Evolutionary conservation across 2,329 filamentous ascomycete species (phyloP).

Genomic region (Rhytidhysteron rufulum): DNA sequence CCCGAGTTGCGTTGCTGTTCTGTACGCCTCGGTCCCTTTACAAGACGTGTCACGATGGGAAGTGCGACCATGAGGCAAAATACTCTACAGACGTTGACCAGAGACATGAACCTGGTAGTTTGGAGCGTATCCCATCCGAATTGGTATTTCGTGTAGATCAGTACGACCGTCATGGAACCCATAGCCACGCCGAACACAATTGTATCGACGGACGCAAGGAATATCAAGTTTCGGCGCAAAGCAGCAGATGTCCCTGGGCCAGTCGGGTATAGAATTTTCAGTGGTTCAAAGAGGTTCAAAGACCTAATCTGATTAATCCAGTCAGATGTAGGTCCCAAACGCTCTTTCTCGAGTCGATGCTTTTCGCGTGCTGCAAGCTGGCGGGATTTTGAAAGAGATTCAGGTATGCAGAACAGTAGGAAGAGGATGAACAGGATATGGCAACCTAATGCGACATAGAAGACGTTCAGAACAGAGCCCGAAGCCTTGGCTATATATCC

Average conservation of each 20-base stretch:
- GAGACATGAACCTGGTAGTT: constrained; percentile 74
- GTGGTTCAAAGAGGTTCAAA: constrained; percentile 68
- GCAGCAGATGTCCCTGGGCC: constrained; percentile 57
- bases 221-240: constrained; percentile 75
- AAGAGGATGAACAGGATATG: constrained; percentile 72
- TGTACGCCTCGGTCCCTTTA: constrained; percentile 55
- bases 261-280: constrained; percentile 73
- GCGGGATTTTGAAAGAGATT: constrained; percentile 73
- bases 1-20: constrained; percentile 50
- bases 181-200: constrained; percentile 78
- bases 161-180: constrained; percentile 73
- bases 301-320: constrained; percentile 44
- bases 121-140: constrained; percentile 83
- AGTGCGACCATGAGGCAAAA: constrained; percentile 69
- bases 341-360: constrained; percentile 45
- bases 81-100: constrained; percentile 75
- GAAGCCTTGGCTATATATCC: constrained; percentile 76
- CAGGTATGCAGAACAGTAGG: constrained; percentile 69
- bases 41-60: constrained; percentile 71
- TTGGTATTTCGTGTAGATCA: constrained; percentile 76
- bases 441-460: constrained; percentile 73
- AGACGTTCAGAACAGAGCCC: constrained; percentile 72
- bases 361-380: constrained; percentile 69
- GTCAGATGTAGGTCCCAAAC: constrained; percentile 31
- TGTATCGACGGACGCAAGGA: constrained; percentile 76